These are phyloP conservation scores for Cnidoscolus chayamansa DNA, from an alignment of 441 rosid genomes.

Conservation along the genomic window DNA sequence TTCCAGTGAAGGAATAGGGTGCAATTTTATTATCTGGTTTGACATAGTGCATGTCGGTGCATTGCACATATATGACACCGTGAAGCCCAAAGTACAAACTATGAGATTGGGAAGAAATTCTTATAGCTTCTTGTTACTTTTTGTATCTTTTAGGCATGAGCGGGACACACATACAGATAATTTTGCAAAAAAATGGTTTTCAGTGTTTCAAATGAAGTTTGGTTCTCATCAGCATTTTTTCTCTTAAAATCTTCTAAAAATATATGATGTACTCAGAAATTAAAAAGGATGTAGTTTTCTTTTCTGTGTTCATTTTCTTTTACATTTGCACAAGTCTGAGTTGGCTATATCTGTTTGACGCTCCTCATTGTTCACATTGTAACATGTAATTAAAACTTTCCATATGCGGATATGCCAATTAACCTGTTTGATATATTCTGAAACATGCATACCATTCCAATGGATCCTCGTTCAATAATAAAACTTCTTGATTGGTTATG, in stretches of 20 bases:
- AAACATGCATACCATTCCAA: neutral
- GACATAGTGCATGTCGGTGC: neutral
- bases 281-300: neutral
- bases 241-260: neutral
- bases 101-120: constrained; percentile 12
- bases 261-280: neutral
- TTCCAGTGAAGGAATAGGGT: neutral
- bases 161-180: neutral
- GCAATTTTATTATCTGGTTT: neutral
- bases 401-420: neutral
- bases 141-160: neutral
- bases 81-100: neutral
- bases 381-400: neutral
- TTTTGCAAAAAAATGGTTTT: neutral
- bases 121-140: constrained; percentile 1
- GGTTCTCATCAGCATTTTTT: neutral
- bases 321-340: neutral
- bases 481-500: constrained; percentile 5
- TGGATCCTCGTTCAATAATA: neutral
- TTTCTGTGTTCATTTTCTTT: neutral
- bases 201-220: neutral
- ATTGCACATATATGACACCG: neutral
- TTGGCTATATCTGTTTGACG: neutral
- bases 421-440: neutral
- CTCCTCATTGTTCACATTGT: neutral